Evolutionary conservation across 2,329 filamentous ascomycete genomes (phyloP), one percentile per base, ranked within the genome.

Genomic region (Ramularia endophylla): DNA sequence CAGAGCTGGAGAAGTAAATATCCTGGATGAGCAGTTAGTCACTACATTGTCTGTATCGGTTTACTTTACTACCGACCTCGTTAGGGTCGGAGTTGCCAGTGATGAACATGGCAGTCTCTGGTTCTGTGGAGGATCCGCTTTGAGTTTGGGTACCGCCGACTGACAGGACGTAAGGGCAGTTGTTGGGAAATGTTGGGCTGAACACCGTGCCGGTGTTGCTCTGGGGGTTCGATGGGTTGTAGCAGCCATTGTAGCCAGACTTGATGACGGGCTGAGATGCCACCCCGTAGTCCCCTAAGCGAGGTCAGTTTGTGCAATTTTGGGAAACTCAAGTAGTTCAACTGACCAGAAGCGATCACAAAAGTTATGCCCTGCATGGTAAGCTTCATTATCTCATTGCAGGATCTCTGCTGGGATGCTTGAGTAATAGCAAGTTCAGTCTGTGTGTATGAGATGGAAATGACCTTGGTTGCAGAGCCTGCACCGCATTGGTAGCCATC

Each of bases 371-470:
- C 69, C 34, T 69, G 67, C 33, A 68, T 61, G 11, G 66, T 68
- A 11, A 73, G 64, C 46, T 73, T 71, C 41, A 68, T 62, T 51
- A 59, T 67, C 22, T 65, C 46, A 27, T 62, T 61, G 47, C 62
- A 65, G 46, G 66, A 63, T 1, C 62, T 56, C 46, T 69, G 63
- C 42, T 72, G 68, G 59, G 80, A 80, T 48, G 61, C 63, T 4
- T 65, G 55, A 0, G 76, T 75, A 16, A 77, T 63, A 19, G 70
- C 69, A 1, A 59, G 57, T 57, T 79, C 74, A 22, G 67, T 64
- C 31, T 70, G 71, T 32, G 72, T 72, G 55, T 79, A 80, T 3
- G 72, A 76, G 51, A 77, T 72, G 27, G 68, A 72, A 44, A 80
- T 67, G 2, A 77, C 73, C 40, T 74, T 71, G 5, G 73, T 73